Base-by-base conservation (phyloP, 805 yeast genomes). In the Priceomyces melissophilus region DNA sequence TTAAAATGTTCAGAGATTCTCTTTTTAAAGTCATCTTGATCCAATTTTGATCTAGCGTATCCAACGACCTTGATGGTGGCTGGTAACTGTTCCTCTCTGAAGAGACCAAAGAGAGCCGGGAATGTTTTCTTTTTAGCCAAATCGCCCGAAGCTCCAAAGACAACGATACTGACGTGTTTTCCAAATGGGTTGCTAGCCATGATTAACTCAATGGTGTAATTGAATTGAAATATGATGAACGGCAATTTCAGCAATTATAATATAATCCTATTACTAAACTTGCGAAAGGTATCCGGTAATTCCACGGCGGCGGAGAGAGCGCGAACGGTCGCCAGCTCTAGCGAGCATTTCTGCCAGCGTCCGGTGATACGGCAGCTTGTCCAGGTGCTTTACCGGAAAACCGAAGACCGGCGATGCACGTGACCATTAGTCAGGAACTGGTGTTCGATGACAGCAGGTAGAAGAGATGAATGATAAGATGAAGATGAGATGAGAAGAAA, bases 61-160 rank as follows among this genome's bases (percentile, higher is more conserved):
- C 99, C 99, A 50, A 87, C 76, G 54, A 93, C 87, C 57, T 79
- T 79, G 30, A 85, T 81, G 23, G 81, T 62, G 10, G 68, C 55
- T 8, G 95, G 87, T 42, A 91, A 71, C 49, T 79, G 81, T 31
- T 95, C 96, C 60, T 90, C 72, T 49, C 65, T 50, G 44, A 36
- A 61, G 30, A 86, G 72, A 9, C 93, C 95, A 54, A 84, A 85
- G 14, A 86, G 65, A 3, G 93, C 91, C 8, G 95, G 95, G 67
- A 87, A 88, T 2, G 96, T 90, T 70, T 90, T 90, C 81, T 90
- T 90, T 71, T 87, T 88, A 41, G 96, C 96, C 49, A 90, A 73
- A 63, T 90, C 96, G 39, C 97, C 97, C 15, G 95, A 86, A 33
- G 97, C 97, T 39, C 97, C 97, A 54, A 89, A 85, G 25, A 90